Conservation (phyloP, 306 rosid species). For the Sesbania bispinosa region DNA sequence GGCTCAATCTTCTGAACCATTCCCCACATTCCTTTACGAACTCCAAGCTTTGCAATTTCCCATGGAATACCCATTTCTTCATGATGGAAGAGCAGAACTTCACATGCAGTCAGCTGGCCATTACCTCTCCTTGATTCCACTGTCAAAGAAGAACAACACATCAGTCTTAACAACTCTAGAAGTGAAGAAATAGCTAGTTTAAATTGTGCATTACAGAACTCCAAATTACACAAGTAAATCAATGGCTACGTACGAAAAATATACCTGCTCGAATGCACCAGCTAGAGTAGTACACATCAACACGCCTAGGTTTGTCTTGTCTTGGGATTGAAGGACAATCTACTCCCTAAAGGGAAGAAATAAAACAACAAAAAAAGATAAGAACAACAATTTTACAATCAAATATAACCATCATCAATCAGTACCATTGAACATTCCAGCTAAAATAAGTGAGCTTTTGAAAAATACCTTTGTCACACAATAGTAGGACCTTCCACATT, state of each 20-base stretch:
- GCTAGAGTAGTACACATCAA: constrained; percentile 61
- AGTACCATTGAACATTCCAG: background rate
- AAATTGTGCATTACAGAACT: background rate
- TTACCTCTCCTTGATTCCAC: constrained; percentile 67
- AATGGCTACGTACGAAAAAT: background rate
- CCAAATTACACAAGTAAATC: background rate
- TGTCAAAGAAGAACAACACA: constrained; percentile 16
- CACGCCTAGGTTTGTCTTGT: constrained; percentile 51
- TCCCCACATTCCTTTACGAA: constrained; percentile 95
- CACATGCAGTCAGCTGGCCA: constrained; percentile 74
- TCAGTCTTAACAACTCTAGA: constrained; percentile 11
- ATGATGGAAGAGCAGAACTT: constrained; percentile 83
- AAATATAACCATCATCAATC: background rate
- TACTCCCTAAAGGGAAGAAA: constrained; percentile 44
- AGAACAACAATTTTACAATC: constrained; percentile 17
- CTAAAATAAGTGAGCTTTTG: background rate
- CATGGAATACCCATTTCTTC: constrained; percentile 99
- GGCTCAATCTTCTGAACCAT: constrained; percentile 88
- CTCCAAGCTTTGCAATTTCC: constrained; percentile 96
- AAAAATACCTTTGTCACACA: constrained; percentile 60
- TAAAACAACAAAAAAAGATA: background rate
- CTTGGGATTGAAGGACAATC: constrained; percentile 49
- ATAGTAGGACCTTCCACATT: constrained; percentile 57
- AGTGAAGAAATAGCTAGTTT: background rate
- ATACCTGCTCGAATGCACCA: constrained; percentile 73